Percentiles rank a stretch among this genome's conserved stretches.
Evolutionary conservation across 768 basidiomycete species (phyloP).

Genomic region (Fomitopsis pulvina): DNA sequence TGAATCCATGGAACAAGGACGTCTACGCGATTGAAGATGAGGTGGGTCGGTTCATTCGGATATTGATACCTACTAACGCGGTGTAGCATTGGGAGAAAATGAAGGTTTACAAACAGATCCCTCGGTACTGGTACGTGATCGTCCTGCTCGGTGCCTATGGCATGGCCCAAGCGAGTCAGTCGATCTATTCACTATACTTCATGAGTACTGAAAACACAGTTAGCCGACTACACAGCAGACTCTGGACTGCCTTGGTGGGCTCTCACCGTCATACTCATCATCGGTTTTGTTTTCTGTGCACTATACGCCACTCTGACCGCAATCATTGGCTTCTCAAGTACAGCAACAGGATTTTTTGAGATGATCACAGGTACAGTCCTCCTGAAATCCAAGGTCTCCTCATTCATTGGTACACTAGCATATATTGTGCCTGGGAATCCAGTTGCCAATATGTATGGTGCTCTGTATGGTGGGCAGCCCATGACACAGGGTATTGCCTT

Average conservation of each 20-base stretch:
- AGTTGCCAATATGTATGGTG: conserved; percentile 33
- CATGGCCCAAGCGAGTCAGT: conserved; percentile 47
- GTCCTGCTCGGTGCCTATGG: conserved; percentile 38
- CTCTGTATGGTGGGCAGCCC: conserved; percentile 30
- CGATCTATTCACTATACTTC: no score
- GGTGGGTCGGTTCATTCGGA: not conserved
- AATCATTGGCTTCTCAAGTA: conserved; percentile 23
- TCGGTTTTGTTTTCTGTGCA: conserved; percentile 45
- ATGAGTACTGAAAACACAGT: not conserved
- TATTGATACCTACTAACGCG: no score
- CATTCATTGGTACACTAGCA: no score
- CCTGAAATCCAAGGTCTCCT: no score
- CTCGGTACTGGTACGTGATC: conserved; percentile 45
- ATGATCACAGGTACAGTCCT: conserved; percentile 12
- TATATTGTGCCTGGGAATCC: conserved; percentile 25
- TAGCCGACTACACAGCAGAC: conserved; percentile 3
- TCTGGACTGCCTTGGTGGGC: conserved; percentile 47
- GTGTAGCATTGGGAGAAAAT: conserved; percentile 53
- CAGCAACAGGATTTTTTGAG: conserved; percentile 20
- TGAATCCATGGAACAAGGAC: conserved; percentile 28
- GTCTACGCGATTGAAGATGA: conserved; percentile 22
- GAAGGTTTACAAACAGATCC: conserved; percentile 39
- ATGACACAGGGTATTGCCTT: conserved; percentile 41
- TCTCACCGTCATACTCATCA: conserved; percentile 42
- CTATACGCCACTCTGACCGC: conserved; percentile 46